phyloP scores from a whole-genome alignment of 2,329 filamentous ascomycete genomes.

The Elsinoe ampelina region DNA sequence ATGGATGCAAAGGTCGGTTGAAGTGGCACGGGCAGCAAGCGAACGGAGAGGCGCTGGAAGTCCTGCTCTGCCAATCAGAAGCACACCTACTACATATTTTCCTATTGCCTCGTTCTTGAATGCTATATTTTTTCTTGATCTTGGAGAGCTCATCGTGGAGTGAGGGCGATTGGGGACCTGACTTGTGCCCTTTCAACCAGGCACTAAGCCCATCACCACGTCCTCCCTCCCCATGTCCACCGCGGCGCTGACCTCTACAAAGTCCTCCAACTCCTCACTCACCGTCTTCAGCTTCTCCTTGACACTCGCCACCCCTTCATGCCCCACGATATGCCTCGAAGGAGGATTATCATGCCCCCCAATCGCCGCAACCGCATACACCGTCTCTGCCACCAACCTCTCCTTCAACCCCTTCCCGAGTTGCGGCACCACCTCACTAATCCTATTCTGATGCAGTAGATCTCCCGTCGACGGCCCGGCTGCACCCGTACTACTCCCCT shows the following conservation, averaged over 20 bases:
- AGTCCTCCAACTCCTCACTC: conserved; percentile 92
- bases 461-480: conserved; percentile 36
- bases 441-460: conserved; percentile 37
- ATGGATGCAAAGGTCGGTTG: too few relatives aligned
- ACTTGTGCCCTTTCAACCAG: too few relatives aligned
- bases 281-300: conserved; percentile 96
- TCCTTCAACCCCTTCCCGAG: conserved; percentile 61
- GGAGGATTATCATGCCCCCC: conserved; percentile 95
- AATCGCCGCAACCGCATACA: conserved; percentile 83
- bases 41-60: too few relatives aligned
- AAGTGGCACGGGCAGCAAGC: too few relatives aligned
- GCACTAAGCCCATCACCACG: background rate
- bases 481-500: conserved; percentile 17
- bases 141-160: too few relatives aligned
- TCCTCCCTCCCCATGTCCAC: conserved; percentile 55
- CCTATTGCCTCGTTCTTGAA: too few relatives aligned
- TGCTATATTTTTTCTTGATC: too few relatives aligned
- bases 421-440: conserved; percentile 64
- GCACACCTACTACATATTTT: too few relatives aligned
- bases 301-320: conserved; percentile 76
- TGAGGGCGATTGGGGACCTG: too few relatives aligned
- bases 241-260: conserved; percentile 78
- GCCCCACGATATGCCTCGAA: conserved; percentile 83
- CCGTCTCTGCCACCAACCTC: conserved; percentile 73
- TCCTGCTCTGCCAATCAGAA: too few relatives aligned